Conservation (phyloP, 805 yeast species). For the Brettanomyces nanus region DNA sequence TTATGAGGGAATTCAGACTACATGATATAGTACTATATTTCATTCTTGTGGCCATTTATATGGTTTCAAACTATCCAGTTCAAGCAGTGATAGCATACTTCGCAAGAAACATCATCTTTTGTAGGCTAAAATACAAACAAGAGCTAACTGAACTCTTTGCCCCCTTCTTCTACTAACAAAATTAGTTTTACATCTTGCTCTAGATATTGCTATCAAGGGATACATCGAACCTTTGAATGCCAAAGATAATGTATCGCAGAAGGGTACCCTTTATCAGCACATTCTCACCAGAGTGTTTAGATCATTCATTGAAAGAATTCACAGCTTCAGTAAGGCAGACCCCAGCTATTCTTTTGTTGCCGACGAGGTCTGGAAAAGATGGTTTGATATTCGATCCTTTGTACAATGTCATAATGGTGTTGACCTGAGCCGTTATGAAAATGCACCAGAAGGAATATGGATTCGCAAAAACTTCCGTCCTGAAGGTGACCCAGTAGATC, state of each 20-base stretch:
- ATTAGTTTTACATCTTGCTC: slow-evolving; percentile 2
- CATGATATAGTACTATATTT: slow-evolving; percentile 22
- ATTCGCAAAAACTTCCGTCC: slow-evolving; percentile 27
- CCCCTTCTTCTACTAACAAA: neutral
- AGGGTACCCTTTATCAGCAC: slow-evolving; percentile 24
- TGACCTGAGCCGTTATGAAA: slow-evolving; percentile 24
- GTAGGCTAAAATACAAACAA: no score
- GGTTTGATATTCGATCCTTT: slow-evolving; percentile 24
- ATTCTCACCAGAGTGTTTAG: slow-evolving; percentile 13
- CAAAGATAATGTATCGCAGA: slow-evolving; percentile 22
- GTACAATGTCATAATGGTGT: slow-evolving; percentile 27
- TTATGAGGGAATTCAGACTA: slow-evolving; percentile 24
- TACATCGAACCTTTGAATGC: slow-evolving; percentile 24
- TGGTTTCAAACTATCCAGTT: slow-evolving; percentile 20
- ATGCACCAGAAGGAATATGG: slow-evolving; percentile 15
- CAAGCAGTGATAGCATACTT: slow-evolving; percentile 13
- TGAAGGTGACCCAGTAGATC: slow-evolving; percentile 28
- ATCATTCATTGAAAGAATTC: slow-evolving; percentile 13
- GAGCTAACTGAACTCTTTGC: no score
- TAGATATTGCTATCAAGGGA: slow-evolving; percentile 21
- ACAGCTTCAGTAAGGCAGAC: slow-evolving; percentile 6
- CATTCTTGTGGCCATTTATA: slow-evolving; percentile 14
- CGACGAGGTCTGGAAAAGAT: slow-evolving; percentile 23
- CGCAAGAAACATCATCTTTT: slow-evolving; percentile 11
- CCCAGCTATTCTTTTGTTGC: slow-evolving; percentile 24